phyloP scores from a whole-genome alignment of 305 asterid genomes.

The Solanum chacoense region DNA sequence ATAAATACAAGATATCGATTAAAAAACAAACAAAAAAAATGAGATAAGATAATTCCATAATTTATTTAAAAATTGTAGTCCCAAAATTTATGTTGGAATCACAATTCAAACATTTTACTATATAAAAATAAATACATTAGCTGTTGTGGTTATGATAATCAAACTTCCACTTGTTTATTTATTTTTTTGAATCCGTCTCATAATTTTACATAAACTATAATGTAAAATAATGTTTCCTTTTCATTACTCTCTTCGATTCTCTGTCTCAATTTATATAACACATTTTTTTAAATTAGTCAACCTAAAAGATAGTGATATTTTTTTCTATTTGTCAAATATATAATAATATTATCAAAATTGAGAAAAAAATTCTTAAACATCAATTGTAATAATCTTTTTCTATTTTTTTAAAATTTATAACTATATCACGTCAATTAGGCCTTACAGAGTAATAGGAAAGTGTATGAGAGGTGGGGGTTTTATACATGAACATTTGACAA shows the following conservation, averaged over 20 bases:
- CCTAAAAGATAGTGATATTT: rapidly evolving
- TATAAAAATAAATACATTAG: no score
- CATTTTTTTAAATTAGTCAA: rapidly evolving
- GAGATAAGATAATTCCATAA: not conserved
- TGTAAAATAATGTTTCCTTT: not conserved
- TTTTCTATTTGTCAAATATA: rapidly evolving
- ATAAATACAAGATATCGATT: rapidly evolving
- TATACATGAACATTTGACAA: no score
- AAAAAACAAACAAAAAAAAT: no score
- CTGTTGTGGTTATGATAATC: not conserved
- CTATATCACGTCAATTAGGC: no score
- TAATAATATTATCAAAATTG: no score
- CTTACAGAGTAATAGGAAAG: no score
- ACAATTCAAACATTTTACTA: not conserved
- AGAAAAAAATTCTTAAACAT: no score
- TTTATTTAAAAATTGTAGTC: not conserved
- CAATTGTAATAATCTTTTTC: rapidly evolving
- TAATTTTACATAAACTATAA: not conserved
- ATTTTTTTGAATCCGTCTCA: not conserved
- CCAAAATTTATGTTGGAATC: rapidly evolving
- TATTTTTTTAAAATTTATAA: no score
- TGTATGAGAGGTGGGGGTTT: not conserved
- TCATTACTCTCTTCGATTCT: rapidly evolving
- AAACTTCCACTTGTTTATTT: not conserved
- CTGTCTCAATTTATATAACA: rapidly evolving